These are phyloP conservation scores for Talaromyces sp. DNA, from an alignment of 2,329 filamentous ascomycete species.

Conservation along the genomic window DNA sequence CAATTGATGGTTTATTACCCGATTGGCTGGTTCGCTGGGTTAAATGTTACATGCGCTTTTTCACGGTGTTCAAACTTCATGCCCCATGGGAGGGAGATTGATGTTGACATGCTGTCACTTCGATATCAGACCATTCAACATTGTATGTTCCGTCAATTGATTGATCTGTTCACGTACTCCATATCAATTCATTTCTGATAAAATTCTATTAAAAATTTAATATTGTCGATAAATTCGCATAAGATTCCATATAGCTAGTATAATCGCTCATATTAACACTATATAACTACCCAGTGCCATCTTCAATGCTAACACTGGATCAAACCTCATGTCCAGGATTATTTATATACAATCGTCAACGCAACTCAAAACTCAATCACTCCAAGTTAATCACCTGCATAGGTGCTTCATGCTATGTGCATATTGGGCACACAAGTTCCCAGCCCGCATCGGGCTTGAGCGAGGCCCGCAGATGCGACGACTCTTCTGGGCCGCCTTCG, in stretches of 20 bases:
- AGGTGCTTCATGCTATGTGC: constrained; percentile 26
- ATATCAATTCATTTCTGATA: background rate
- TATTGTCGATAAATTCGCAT: background rate
- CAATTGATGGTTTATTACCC: background rate
- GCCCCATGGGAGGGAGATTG: no score
- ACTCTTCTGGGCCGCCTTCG: background rate
- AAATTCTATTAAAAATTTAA: background rate
- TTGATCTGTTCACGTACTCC: background rate
- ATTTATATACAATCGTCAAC: background rate
- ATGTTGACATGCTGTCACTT: background rate
- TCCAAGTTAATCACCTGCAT: background rate
- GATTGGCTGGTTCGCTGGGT: background rate
- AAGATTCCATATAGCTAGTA: background rate
- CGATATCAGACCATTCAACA: background rate
- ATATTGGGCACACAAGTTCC: constrained; percentile 31
- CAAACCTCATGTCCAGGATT: background rate
- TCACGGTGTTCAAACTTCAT: no score
- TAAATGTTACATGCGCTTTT: background rate
- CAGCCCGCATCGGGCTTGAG: constrained; percentile 18
- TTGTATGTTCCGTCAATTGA: background rate
- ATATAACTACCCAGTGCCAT: background rate
- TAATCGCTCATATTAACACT: background rate
- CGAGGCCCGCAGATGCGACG: background rate
- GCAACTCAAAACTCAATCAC: background rate
- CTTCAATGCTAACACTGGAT: background rate